Evolutionary conservation across 306 rosid genomes (phyloP).

Genomic region (Aeschynomene evenia): DNA sequence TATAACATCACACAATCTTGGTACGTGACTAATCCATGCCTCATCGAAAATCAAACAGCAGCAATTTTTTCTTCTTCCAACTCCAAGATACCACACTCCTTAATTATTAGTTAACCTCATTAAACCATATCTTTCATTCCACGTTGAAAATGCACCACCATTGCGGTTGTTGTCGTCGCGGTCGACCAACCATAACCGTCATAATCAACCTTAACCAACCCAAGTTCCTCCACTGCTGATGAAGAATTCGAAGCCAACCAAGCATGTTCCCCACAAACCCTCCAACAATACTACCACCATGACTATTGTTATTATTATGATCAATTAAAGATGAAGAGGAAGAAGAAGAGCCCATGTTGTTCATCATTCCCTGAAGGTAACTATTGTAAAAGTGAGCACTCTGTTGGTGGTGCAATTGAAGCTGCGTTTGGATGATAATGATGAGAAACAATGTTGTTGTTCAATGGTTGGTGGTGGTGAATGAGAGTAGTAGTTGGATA

Average conservation of each 20-base stretch:
- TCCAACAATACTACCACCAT: conserved; percentile 31
- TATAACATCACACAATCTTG: background rate
- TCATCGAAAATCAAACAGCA: conserved; percentile 31
- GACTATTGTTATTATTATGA: too few species aligned
- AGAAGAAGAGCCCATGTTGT: conserved; percentile 51
- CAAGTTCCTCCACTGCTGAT: conserved; percentile 54
- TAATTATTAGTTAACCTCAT: background rate
- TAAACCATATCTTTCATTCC: conserved; percentile 62
- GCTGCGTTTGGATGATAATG: conserved; percentile 73
- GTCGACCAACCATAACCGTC: conserved; percentile 62
- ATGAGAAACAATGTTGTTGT: conserved; percentile 39
- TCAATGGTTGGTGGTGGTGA: conserved; percentile 50
- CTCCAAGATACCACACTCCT: background rate
- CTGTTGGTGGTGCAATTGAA: conserved; percentile 69
- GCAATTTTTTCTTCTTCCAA: conserved; percentile 22
- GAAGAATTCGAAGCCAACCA: conserved; percentile 27
- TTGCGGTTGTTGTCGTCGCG: conserved; percentile 39
- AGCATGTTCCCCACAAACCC: conserved; percentile 44
- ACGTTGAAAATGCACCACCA: conserved; percentile 66
- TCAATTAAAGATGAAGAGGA: conserved; percentile 47
- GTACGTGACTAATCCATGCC: conserved; percentile 13
- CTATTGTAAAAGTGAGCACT: conserved; percentile 51
- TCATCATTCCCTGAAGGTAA: conserved; percentile 70
- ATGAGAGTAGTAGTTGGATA: conserved; percentile 50
- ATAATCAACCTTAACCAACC: conserved; percentile 78